Base-by-base conservation (phyloP, 192 early-diverging fungal species). In the Backusella psychrophila region DNA sequence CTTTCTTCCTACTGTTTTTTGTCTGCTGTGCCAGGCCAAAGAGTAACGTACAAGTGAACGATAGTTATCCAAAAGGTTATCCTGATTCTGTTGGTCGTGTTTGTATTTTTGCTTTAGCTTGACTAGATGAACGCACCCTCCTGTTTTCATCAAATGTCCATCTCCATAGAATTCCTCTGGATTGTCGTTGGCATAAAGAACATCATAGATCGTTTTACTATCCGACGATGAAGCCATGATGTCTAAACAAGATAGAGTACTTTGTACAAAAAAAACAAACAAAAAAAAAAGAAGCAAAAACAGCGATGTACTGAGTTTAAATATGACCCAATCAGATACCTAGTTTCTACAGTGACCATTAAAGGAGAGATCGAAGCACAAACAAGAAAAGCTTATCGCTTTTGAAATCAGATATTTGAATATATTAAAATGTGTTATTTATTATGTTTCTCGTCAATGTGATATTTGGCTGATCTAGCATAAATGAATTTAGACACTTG, bases 171-270 rank as follows among this genome's bases (percentile, higher is more conserved):
- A 78, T 5, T 53, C 66, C 23, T 46, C 11, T 29, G 77, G 77
- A 31, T 73, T 78, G 41, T 78, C 77, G 3, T 46, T 9, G 17
- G 77, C 73, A 72, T 73, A 66, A 15, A 78, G 67, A n/a, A 78
- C 66, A 68, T 78, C 72, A 59, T 78, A 78, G 6, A 78, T 67
- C 67, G 77, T 75, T 41, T 67, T 75, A 34, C 42, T 65, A 35
- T 75, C 63, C 17, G 36, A 15, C 17, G 35, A n/a, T 41, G 31
- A 31, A 8, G 74, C 15, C 46, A 29, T 75, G 39, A 31, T 33
- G 74, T 5, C 26, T 29, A 63, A 29, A 26, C 9, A 59, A 56
- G 19, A 56, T 9, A 23, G 53, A 8, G 21, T n/a, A 56, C 19
- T 56, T 23, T 23, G 17, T 34, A 21, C 19, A 69, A 38, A 69